Evolutionary conservation across 305 asterid genomes (phyloP).

Genomic region (Striga hermonthica): DNA sequence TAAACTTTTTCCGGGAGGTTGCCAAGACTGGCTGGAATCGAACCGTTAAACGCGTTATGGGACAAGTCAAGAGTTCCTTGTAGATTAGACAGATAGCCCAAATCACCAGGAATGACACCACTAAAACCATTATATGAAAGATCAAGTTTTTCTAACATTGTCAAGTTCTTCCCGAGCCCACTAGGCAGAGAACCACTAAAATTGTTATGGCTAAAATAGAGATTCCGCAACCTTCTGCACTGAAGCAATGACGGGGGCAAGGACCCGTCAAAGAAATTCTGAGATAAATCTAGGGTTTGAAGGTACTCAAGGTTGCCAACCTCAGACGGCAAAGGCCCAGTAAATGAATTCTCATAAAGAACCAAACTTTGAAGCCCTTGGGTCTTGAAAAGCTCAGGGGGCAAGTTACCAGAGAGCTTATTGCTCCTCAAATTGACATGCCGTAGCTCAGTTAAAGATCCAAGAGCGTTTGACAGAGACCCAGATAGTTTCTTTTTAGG

Average conservation of each 20-base stretch:
- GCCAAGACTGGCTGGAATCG: slow-evolving; percentile 76
- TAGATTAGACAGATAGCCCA: slow-evolving; percentile 63
- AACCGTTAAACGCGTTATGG: slow-evolving; percentile 68
- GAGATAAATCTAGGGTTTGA: slow-evolving; percentile 65
- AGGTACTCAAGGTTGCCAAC: slow-evolving; percentile 64
- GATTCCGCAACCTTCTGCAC: slow-evolving; percentile 60
- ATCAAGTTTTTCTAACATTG: slow-evolving; percentile 62
- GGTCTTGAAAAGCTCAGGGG: slow-evolving; percentile 50
- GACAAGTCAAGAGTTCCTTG: slow-evolving; percentile 86
- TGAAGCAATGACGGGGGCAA: slow-evolving; percentile 55
- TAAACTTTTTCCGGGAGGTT: slow-evolving; percentile 90
- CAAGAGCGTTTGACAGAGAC: slow-evolving; percentile 61
- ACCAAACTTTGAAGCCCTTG: slow-evolving; percentile 81
- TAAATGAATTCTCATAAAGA: slow-evolving; percentile 69
- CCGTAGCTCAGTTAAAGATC: slow-evolving; percentile 73
- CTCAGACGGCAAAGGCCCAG: slow-evolving; percentile 69
- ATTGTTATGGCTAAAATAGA: slow-evolving; percentile 59
- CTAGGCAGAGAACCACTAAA: slow-evolving; percentile 65
- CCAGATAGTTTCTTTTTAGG: slow-evolving; percentile 80
- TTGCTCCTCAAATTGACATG: slow-evolving; percentile 80
- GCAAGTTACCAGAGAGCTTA: slow-evolving; percentile 54
- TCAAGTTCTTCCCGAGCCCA: slow-evolving; percentile 59
- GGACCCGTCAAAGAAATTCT: slow-evolving; percentile 72
- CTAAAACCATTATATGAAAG: slow-evolving; percentile 57
- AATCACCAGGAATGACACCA: slow-evolving; percentile 66